Percentiles rank a stretch among this genome's conserved stretches.
Conservation (phyloP, 805 yeast genomes). For the Kodamaea hsintzibuensis region DNA sequence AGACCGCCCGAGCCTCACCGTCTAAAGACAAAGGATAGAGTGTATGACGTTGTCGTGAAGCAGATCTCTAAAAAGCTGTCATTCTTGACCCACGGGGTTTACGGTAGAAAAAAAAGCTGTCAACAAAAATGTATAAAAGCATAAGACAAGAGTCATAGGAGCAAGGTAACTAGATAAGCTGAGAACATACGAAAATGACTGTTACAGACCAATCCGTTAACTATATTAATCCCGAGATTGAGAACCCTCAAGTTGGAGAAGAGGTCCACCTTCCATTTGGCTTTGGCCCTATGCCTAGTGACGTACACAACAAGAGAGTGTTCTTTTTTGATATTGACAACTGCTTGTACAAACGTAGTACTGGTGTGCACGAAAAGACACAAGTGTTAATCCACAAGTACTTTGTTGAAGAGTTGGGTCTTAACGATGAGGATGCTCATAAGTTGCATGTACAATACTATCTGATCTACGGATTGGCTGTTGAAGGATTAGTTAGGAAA, state of each 20-base stretch:
- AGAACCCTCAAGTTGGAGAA: constrained; percentile 12
- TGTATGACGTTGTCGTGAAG: neutral
- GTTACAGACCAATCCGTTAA: constrained; percentile 11
- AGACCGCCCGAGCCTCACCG: neutral
- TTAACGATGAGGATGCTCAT: constrained; percentile 74
- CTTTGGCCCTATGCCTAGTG: constrained; percentile 34
- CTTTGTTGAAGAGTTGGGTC: constrained; percentile 62
- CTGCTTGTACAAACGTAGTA: constrained; percentile 76
- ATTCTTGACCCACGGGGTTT: neutral
- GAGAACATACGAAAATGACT: constrained; percentile 9
- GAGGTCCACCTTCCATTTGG: constrained; percentile 31
- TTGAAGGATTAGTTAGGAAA: constrained; percentile 78
- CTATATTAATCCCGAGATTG: constrained; percentile 29
- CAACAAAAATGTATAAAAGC: neutral
- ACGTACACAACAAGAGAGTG: constrained; percentile 27
- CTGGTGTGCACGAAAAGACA: constrained; percentile 83
- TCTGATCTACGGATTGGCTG: constrained; percentile 85
- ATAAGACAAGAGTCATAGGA: neutral
- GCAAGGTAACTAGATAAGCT: neutral
- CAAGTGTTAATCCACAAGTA: constrained; percentile 80
- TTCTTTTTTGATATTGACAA: constrained; percentile 95
- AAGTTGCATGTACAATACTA: constrained; percentile 73
- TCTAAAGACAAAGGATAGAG: neutral
- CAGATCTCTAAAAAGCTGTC: neutral
- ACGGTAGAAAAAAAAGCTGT: constrained; percentile 1